Evolutionary conservation across 2,329 filamentous ascomycete species (phyloP).

Genomic region (Beauveria sp.): DNA sequence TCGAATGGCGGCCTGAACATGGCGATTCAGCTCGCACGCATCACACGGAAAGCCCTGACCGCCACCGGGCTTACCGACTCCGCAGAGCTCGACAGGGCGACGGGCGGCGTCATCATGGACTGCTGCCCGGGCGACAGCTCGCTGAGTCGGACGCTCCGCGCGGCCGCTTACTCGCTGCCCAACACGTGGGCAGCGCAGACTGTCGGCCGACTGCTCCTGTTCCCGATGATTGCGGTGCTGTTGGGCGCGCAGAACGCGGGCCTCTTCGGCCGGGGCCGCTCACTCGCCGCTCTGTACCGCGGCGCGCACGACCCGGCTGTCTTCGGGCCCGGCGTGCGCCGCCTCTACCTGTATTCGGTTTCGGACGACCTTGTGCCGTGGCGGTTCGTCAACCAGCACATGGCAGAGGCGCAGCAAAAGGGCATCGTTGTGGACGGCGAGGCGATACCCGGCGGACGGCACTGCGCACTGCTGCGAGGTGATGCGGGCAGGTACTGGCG

Average conservation of each 20-base stretch:
- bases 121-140: slow-evolving; percentile 10
- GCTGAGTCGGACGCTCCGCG: background rate
- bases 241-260: slow-evolving; percentile 2
- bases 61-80: background rate
- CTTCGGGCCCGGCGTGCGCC: background rate
- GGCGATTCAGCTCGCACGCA: slow-evolving; percentile 10
- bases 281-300: slow-evolving; percentile 2
- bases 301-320: background rate
- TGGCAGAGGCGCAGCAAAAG: slow-evolving; percentile 1
- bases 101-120: slow-evolving; percentile 9
- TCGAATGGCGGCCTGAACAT: slow-evolving; percentile 11
- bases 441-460: background rate
- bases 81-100: background rate
- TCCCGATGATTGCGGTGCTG: slow-evolving; percentile 7
- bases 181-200: slow-evolving; percentile 1
- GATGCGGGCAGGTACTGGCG: slow-evolving; percentile 8
- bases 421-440: background rate
- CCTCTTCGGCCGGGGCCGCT: background rate
- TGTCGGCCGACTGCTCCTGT: slow-evolving; percentile 4
- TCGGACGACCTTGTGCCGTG: slow-evolving; percentile 4
- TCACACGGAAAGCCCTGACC: background rate
- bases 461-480: slow-evolving; percentile 4
- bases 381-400: slow-evolving; percentile 7
- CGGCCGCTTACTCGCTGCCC: slow-evolving; percentile 8
- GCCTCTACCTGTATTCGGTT: slow-evolving; percentile 10